Percentiles rank a stretch among this genome's conserved stretches.
Evolutionary conservation across 345 rosid genomes (phyloP).

Genomic region (Clausena lansium): DNA sequence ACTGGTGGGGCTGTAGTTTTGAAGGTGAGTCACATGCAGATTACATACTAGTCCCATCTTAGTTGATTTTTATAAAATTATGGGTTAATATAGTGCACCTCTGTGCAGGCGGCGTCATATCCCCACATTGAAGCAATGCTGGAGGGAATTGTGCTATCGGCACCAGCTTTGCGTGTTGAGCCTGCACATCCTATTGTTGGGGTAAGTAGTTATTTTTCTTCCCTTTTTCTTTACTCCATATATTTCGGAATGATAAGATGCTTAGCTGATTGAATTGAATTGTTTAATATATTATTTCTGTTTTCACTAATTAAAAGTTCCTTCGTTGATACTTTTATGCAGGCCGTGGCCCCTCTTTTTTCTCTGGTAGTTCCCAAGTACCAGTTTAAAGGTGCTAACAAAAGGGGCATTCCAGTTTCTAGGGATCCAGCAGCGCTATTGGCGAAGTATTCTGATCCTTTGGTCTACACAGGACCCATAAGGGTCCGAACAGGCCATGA

Average conservation of each 20-base stretch:
- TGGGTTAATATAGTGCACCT: conserved; percentile 9
- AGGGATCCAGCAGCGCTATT: conserved; percentile 88
- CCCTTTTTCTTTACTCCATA: not conserved
- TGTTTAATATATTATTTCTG: not conserved
- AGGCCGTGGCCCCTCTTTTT: conserved; percentile 94
- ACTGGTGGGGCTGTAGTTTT: conserved; percentile 98
- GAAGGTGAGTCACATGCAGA: conserved; percentile 44
- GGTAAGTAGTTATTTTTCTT: conserved; percentile 36
- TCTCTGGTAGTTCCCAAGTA: conserved; percentile 77
- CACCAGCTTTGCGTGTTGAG: conserved; percentile 93
- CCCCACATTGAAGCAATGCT: conserved; percentile 58
- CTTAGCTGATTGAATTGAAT: not conserved
- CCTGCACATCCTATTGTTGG: conserved; percentile 97
- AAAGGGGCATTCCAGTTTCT: conserved; percentile 91
- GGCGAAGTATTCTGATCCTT: conserved; percentile 90
- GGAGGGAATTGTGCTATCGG: conserved; percentile 81
- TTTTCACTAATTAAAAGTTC: not conserved
- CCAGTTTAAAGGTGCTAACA: conserved; percentile 98
- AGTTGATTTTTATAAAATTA: not conserved
- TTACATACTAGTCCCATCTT: not conserved
- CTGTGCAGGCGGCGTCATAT: conserved; percentile 63
- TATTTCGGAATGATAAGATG: not conserved
- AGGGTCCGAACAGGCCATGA: conserved; percentile 96
- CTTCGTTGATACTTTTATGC: conserved; percentile 12
- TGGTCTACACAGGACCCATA: conserved; percentile 97